Percentiles rank a stretch among this genome's conserved stretches.
Conservation (phyloP, 1,139 yeast genomes). For the Geotrichum candidum region DNA sequence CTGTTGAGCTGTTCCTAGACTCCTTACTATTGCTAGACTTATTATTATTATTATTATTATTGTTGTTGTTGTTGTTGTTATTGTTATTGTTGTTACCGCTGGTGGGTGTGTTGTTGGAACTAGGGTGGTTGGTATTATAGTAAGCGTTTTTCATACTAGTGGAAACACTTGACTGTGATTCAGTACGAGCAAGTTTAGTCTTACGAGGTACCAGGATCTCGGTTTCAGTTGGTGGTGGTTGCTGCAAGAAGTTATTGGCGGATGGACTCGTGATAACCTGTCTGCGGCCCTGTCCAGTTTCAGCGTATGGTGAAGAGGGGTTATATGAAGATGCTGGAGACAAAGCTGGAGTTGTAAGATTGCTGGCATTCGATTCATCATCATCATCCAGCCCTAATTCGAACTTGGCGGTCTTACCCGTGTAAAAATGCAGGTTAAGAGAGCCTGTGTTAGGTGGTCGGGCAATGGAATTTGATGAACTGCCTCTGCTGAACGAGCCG, state of each 20-base stretch:
- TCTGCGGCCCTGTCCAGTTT: background rate
- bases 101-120: constrained; percentile 6
- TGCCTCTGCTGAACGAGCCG: constrained; percentile 10
- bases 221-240: constrained; percentile 11
- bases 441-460: background rate
- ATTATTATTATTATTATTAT: background rate
- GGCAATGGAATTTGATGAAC: constrained; percentile 10
- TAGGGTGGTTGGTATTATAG: background rate
- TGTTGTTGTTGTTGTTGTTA: background rate
- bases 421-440: constrained; percentile 3
- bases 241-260: constrained; percentile 3
- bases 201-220: constrained; percentile 21
- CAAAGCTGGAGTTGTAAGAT: constrained; percentile 24
- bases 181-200: constrained; percentile 27
- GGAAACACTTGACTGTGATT: constrained; percentile 26
- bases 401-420: constrained; percentile 20
- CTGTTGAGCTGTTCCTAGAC: background rate
- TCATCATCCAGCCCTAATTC: constrained; percentile 26
- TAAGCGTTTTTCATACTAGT: constrained; percentile 19
- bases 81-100: constrained; percentile 1
- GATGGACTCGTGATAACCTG: background rate
- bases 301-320: constrained; percentile 12
- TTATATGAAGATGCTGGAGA: constrained; percentile 22
- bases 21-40: constrained; percentile 1
- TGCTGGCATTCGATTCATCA: constrained; percentile 16